phyloP scores from a whole-genome alignment of 75 land plant genomes.

The Ceratopteris richardii region DNA sequence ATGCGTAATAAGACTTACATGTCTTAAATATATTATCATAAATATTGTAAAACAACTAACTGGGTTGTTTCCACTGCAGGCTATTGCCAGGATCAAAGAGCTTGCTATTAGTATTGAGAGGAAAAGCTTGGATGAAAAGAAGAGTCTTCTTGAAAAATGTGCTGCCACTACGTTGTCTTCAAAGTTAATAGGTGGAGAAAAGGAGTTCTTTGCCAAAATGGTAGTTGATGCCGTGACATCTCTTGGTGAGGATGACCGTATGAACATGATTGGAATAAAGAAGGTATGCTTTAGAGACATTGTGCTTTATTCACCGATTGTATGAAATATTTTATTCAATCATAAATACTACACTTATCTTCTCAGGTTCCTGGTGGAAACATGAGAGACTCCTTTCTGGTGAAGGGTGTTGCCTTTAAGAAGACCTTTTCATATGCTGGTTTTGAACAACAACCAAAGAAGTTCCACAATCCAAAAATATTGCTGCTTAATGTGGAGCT shows the following conservation, averaged over 20 bases:
- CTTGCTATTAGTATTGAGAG: conserved; percentile 89
- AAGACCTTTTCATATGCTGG: conserved; percentile 99
- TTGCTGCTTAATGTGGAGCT: conserved; percentile 83
- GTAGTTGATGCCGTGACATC: conserved; percentile 93
- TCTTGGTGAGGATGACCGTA: conserved; percentile 77
- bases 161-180: conserved; percentile 92
- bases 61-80: conserved; percentile 32
- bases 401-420: conserved; percentile 96
- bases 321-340: no score
- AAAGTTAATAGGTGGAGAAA: conserved; percentile 96
- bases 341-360: no score
- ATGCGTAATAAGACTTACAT: no score
- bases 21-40: no score
- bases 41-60: no score
- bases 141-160: conserved; percentile 74
- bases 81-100: conserved; percentile 77
- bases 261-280: conserved; percentile 91
- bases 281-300: conserved; percentile 38
- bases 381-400: conserved; percentile 95
- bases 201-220: conserved; percentile 96
- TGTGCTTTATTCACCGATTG: no score
- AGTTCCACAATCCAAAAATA: conserved; percentile 74
- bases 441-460: conserved; percentile 97
- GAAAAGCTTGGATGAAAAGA: conserved; percentile 88
- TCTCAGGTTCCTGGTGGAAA: conserved; percentile 89